Evolutionary conservation across 129 eudicot species (phyloP), one percentile per base, ranked within the genome.

Genomic region (Calendula officinalis): DNA sequence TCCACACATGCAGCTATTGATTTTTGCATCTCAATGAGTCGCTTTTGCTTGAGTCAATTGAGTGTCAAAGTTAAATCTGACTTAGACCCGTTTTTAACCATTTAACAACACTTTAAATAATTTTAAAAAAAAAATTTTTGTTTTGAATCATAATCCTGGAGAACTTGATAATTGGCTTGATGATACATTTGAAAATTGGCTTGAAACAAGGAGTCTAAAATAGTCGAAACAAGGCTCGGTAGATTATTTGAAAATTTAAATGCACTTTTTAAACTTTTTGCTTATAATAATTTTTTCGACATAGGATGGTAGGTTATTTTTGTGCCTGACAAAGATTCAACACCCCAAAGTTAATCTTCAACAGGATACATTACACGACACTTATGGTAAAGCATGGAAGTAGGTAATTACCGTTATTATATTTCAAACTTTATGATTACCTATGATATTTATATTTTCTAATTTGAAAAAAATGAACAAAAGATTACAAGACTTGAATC

Each of bases 141-240:
- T 4, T 17, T 66, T 65, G 32, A 46, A 66, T 50, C 70, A 91
- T 95, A 85, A 92, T 79, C 95, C 96, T 67, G 86, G 78, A 36
- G 95, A 92, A 59, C 92, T 85, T 37, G 96, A 85, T 47, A 83
- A 83, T 32, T 92, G 96, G 99, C 91, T 92, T 65, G 87, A 78
- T 39, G 94, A 94, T 78, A 55, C 88, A n/a, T n/a, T 85, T 37
- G 96, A 85, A 42, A 83, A 83, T 32, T 92, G 96, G 99, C 91
- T 92, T 65, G 87, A 69, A 94, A 86, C 52, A 86, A 91, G 4
- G 66, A 83, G 42, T 89, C 99, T 36, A 94, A 94, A 82, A 83
- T 80, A 13, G 86, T 94, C 56, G 99, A 94, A 22, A 22, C 30
- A 84, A 84, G 92, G 62, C 86, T 89, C 7, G 99, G 99, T 88